Evolutionary conservation across 495 filamentous ascomycete species (phyloP).

Genomic region (Penicillium paradoxum): DNA sequence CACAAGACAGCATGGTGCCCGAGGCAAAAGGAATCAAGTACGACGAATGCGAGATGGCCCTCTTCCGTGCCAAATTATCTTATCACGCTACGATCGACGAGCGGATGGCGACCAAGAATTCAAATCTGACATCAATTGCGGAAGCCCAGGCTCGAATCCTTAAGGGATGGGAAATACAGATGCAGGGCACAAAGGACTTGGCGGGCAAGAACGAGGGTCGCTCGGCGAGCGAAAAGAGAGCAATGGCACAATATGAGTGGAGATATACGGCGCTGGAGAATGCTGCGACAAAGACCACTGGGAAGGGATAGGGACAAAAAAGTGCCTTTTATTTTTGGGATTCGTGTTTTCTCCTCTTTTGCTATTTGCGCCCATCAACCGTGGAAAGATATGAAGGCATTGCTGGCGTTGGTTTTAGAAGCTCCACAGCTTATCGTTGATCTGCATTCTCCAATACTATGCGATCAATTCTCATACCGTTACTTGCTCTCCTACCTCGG

Average conservation of each 20-base stretch:
- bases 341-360: not conserved
- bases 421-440: not conserved
- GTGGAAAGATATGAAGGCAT: conserved; percentile 19
- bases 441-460: conserved; percentile 3
- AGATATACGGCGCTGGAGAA: conserved; percentile 36
- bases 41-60: conserved; percentile 42
- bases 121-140: conserved; percentile 35
- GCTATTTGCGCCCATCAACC: not conserved
- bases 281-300: conserved; percentile 22
- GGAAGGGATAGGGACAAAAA: conserved; percentile 10
- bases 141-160: conserved; percentile 36
- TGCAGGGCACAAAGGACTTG: conserved; percentile 35
- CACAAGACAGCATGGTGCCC: conserved; percentile 27
- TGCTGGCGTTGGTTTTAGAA: conserved; percentile 33
- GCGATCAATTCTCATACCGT: not conserved
- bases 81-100: conserved; percentile 40
- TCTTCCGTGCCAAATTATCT: conserved; percentile 37
- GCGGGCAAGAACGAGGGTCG: conserved; percentile 31
- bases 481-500: not conserved
- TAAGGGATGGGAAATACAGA: conserved; percentile 39
- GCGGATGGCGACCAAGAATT: conserved; percentile 31
- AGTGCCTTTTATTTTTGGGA: conserved; percentile 3
- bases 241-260: conserved; percentile 39
- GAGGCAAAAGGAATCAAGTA: conserved; percentile 39
- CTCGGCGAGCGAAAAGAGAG: conserved; percentile 30